A percentile compares a stretch with the other conserved stretches of the same genome.
phyloP scores from a whole-genome alignment of 257 asterid genomes.

The Haberlea rhodopensis region DNA sequence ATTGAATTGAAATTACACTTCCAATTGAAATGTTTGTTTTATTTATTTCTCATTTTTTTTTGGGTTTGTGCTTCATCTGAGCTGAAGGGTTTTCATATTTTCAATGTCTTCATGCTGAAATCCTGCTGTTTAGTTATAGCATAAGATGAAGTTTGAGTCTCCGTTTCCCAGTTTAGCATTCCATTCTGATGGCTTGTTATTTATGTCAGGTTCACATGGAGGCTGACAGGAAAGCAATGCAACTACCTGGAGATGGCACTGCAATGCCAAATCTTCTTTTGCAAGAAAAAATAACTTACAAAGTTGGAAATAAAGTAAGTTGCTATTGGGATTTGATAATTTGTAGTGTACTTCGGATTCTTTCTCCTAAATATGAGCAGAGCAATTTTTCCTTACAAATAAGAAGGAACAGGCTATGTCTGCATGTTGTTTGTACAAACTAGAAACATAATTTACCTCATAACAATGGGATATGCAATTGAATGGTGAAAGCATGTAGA shows the following conservation, averaged over 20 bases:
- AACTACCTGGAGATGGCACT: slow-evolving; percentile 47
- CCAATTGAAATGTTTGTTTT: background rate
- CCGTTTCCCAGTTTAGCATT: slow-evolving; percentile 9
- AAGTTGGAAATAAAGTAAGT: slow-evolving; percentile 81
- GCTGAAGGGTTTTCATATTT: background rate
- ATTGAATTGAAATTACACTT: background rate
- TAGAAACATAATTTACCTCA: background rate
- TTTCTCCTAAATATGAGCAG: background rate
- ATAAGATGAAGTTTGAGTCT: slow-evolving; percentile 1
- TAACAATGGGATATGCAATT: slow-evolving; percentile 12
- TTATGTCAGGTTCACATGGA: slow-evolving; percentile 85
- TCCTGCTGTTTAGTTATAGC: slow-evolving; percentile 4
- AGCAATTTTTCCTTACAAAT: background rate
- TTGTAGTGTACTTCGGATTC: slow-evolving; percentile 14
- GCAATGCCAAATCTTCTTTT: slow-evolving; percentile 42
- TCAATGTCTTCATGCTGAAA: background rate
- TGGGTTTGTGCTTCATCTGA: background rate
- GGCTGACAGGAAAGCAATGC: slow-evolving; percentile 78
- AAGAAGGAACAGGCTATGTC: slow-evolving; percentile 8
- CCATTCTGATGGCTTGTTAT: slow-evolving; percentile 21
- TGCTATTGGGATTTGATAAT: slow-evolving; percentile 19
- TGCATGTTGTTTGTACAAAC: background rate
- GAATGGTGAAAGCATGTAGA: slow-evolving; percentile 1
- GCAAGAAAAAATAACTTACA: slow-evolving; percentile 76
- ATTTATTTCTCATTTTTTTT: background rate